Conservation (phyloP, 192 early-diverging fungal species). For the Irineochytrium annulatum region DNA sequence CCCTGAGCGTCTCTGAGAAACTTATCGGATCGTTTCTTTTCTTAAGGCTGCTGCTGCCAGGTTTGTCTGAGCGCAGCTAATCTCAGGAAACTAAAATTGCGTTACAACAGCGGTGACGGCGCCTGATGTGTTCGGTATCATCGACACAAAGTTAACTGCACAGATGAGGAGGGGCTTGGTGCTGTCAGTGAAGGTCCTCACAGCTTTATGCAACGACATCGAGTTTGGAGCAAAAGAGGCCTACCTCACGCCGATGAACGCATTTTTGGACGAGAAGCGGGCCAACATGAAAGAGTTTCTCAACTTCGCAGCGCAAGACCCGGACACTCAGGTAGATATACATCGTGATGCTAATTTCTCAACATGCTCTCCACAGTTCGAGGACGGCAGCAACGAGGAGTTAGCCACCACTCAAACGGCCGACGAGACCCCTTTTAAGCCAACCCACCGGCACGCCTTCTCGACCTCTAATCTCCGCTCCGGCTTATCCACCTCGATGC, state of each 20-base stretch:
- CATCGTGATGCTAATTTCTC: too few species aligned
- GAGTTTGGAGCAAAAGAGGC: constrained; percentile 60
- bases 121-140: constrained; percentile 47
- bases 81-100: background rate
- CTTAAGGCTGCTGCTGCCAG: constrained; percentile 54
- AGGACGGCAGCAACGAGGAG: too few species aligned
- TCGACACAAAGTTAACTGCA: constrained; percentile 34
- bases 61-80: constrained; percentile 17
- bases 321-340: too few species aligned
- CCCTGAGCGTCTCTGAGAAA: constrained; percentile 59
- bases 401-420: too few species aligned
- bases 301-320: background rate
- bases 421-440: too few species aligned
- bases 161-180: constrained; percentile 45
- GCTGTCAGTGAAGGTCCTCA: constrained; percentile 53
- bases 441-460: too few species aligned
- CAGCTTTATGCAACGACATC: constrained; percentile 56
- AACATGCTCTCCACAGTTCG: too few species aligned
- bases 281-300: constrained; percentile 39
- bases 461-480: too few species aligned
- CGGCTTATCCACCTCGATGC: too few species aligned
- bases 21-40: constrained; percentile 66
- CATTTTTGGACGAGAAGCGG: constrained; percentile 41
- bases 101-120: constrained; percentile 55
- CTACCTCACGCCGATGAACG: constrained; percentile 49